phyloP scores from a whole-genome alignment of 1,284 basidiomycete genomes.

The Cronartium quercuum region DNA sequence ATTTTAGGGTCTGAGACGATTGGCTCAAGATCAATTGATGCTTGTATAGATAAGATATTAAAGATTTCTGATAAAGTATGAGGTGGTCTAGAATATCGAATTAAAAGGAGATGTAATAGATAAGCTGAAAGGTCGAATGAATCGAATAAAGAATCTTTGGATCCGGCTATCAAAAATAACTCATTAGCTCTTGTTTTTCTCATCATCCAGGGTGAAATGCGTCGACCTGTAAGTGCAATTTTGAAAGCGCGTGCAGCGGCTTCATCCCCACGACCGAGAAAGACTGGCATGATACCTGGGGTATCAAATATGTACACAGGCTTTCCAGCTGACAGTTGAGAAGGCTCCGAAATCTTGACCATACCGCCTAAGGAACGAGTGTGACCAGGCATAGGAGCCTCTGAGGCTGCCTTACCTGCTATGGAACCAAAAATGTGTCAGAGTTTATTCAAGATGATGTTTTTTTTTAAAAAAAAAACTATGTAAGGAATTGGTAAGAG shows the following conservation, averaged over 20 bases:
- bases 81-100: background rate
- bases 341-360: constrained; percentile 64
- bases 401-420: constrained; percentile 75
- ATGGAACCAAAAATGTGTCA: constrained; percentile 42
- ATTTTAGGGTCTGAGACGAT: background rate
- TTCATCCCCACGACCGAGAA: constrained; percentile 72
- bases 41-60: background rate
- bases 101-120: constrained; percentile 18
- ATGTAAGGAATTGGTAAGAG: constrained; percentile 16
- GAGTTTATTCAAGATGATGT: too few species aligned
- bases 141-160: constrained; percentile 31
- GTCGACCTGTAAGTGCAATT: constrained; percentile 78
- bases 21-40: background rate
- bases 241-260: constrained; percentile 89
- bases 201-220: background rate
- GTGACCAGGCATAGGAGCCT: constrained; percentile 79
- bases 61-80: background rate
- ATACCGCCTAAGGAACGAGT: constrained; percentile 55
- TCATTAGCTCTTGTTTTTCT: too few species aligned
- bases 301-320: constrained; percentile 90
- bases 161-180: constrained; percentile 23
- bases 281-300: constrained; percentile 95
- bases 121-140: constrained; percentile 16
- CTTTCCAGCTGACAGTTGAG: constrained; percentile 68
- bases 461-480: constrained; percentile 30